phyloP scores from a whole-genome alignment of 169 alveolate genomes.

The Eimeria tenella region DNA sequence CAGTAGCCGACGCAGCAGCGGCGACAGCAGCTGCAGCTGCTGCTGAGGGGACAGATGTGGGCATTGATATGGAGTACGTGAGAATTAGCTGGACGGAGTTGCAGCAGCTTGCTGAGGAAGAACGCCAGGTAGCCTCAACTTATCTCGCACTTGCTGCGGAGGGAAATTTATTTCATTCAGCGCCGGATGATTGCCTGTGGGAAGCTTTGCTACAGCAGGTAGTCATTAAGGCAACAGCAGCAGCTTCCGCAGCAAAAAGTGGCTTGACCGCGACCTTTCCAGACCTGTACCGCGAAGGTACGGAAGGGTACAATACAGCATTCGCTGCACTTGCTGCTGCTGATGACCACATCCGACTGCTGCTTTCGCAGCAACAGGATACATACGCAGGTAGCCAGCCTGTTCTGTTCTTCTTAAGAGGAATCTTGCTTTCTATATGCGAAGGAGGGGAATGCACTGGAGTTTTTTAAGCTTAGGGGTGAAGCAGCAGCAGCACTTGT shows the following conservation, averaged over 20 bases:
- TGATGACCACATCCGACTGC: slow-evolving; percentile 53
- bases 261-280: slow-evolving; percentile 33
- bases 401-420: slow-evolving; percentile 21
- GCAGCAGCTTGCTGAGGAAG: slow-evolving; percentile 61
- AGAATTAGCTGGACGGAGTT: slow-evolving; percentile 21
- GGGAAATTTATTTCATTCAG: slow-evolving; percentile 11
- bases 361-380: slow-evolving; percentile 64
- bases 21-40: slow-evolving; percentile 62
- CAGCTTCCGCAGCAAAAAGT: slow-evolving; percentile 31
- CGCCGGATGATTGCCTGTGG: slow-evolving; percentile 54
- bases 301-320: slow-evolving; percentile 22
- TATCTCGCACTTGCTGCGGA: slow-evolving; percentile 42
- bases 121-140: slow-evolving; percentile 31
- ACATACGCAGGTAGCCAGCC: slow-evolving; percentile 70
- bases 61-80: slow-evolving; percentile 37
- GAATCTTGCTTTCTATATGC: slow-evolving; percentile 32
- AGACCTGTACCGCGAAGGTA: slow-evolving; percentile 32
- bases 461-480: background rate
- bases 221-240: slow-evolving; percentile 37
- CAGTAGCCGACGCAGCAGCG: slow-evolving; percentile 49
- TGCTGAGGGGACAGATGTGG: slow-evolving; percentile 56
- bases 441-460: slow-evolving; percentile 53
- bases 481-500: slow-evolving; percentile 11
- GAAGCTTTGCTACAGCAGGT: slow-evolving; percentile 61
- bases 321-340: slow-evolving; percentile 58